These are phyloP conservation scores for Dactylellina parvicollis DNA, from an alignment of 2,329 filamentous ascomycete genomes.

Conservation along the genomic window DNA sequence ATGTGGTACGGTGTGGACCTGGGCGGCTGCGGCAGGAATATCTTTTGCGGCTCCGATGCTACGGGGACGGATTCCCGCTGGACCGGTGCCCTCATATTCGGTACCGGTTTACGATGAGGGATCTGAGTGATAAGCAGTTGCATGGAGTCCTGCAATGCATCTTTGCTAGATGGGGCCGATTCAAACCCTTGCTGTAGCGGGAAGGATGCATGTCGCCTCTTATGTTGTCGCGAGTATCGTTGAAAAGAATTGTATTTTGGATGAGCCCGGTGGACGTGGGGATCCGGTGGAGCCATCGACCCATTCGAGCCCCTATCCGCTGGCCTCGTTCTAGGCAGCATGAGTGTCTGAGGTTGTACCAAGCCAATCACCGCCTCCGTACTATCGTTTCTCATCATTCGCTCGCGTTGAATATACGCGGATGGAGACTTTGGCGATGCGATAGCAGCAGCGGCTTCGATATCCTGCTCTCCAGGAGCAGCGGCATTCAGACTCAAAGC, in stretches of 20 bases:
- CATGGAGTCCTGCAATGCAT: constrained; percentile 26
- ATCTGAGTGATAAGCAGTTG: constrained; percentile 33
- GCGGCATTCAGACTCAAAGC: constrained; percentile 35
- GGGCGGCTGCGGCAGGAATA: constrained; percentile 47
- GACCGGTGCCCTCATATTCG: neutral
- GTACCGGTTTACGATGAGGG: constrained; percentile 22
- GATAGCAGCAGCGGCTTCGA: constrained; percentile 42
- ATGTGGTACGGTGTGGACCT: constrained; percentile 45
- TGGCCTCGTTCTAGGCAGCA: constrained; percentile 21
- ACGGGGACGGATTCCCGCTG: constrained; percentile 15
- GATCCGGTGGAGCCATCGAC: constrained; percentile 38
- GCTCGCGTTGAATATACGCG: constrained; percentile 37
- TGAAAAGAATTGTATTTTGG: constrained; percentile 51
- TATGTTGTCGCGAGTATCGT: constrained; percentile 41
- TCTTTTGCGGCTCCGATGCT: neutral
- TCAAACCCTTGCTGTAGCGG: neutral
- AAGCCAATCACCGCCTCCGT: constrained; percentile 42
- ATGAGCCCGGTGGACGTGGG: constrained; percentile 37
- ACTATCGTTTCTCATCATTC: constrained; percentile 47
- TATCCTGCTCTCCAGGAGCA: constrained; percentile 51
- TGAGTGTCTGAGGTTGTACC: constrained; percentile 42
- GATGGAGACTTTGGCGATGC: constrained; percentile 43
- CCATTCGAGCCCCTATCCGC: constrained; percentile 37
- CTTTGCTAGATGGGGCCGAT: neutral
- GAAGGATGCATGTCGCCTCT: constrained; percentile 23